Percentiles rank a stretch among this genome's conserved stretches.
These are phyloP conservation scores for Recurvomyces mirabilis DNA, from an alignment of 495 filamentous ascomycete genomes.

Conservation along the genomic window DNA sequence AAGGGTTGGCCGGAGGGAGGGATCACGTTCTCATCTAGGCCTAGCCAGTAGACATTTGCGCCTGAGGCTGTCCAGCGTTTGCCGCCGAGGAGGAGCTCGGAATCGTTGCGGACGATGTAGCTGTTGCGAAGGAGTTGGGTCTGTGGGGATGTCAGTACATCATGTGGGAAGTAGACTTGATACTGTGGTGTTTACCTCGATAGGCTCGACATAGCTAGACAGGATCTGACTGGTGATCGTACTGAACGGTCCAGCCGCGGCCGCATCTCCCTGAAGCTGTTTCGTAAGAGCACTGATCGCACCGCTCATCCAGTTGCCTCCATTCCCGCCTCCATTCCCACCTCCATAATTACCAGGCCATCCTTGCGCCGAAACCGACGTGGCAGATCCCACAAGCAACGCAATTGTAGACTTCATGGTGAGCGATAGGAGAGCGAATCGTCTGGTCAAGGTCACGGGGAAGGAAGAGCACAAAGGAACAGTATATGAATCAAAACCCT, in stretches of 20 bases:
- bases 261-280: neutral
- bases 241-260: slow-evolving; percentile 4
- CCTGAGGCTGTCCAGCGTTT: slow-evolving; percentile 41
- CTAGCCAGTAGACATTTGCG: slow-evolving; percentile 48
- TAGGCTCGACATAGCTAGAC: slow-evolving; percentile 8
- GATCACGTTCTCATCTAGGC: slow-evolving; percentile 46
- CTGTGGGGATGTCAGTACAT: slow-evolving; percentile 2
- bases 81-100: slow-evolving; percentile 32
- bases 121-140: slow-evolving; percentile 13
- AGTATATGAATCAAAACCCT: no score
- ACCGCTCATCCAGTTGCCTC: no score
- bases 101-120: slow-evolving; percentile 34
- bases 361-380: no score
- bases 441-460: no score
- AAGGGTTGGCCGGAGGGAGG: slow-evolving; percentile 39
- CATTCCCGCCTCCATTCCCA: no score
- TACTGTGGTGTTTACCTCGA: neutral
- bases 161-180: neutral
- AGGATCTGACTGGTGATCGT: slow-evolving; percentile 9
- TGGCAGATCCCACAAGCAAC: no score
- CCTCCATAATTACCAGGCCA: no score
- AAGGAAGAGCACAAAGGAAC: no score
- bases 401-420: no score
- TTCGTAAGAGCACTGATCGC: slow-evolving; percentile 1
- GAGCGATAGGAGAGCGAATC: no score